Conservation (phyloP, 1,284 basidiomycete genomes). For the Pascua sp. region DNA sequence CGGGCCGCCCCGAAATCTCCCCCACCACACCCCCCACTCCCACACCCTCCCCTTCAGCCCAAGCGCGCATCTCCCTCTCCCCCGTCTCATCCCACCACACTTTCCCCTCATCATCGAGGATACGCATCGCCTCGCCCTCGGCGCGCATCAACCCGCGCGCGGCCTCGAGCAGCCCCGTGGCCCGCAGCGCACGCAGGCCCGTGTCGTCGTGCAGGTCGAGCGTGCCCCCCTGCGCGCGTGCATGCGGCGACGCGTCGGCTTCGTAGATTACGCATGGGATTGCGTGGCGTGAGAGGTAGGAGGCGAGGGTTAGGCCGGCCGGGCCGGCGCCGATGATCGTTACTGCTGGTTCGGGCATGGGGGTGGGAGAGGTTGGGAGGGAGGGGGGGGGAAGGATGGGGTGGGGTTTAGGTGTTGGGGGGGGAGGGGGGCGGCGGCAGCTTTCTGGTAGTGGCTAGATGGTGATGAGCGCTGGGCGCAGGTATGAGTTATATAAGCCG, state of each 20-base stretch:
- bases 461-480: too few relatives aligned
- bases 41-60: background rate
- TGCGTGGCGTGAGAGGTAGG: conserved; percentile 40
- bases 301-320: conserved; percentile 49
- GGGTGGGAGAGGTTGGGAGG: too few relatives aligned
- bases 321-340: conserved; percentile 49
- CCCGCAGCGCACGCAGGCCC: conserved; percentile 40
- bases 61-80: background rate
- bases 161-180: conserved; percentile 35
- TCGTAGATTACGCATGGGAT: conserved; percentile 48
- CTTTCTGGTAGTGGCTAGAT: too few relatives aligned
- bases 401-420: too few relatives aligned
- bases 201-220: conserved; percentile 50
- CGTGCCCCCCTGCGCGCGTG: conserved; percentile 49
- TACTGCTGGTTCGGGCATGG: conserved; percentile 3
- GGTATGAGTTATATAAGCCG: too few relatives aligned
- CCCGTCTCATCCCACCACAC: conserved; percentile 19
- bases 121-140: conserved; percentile 19
- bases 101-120: conserved; percentile 17
- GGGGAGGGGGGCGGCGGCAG: too few relatives aligned
- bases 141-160: conserved; percentile 9
- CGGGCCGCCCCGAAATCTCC: conserved; percentile 18
- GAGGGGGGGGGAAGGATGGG: too few relatives aligned
- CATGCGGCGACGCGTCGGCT: conserved; percentile 34
- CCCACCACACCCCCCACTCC: background rate